These are phyloP conservation scores for Dalechampia spathulata DNA, from an alignment of 441 rosid genomes.

Conservation along the genomic window DNA sequence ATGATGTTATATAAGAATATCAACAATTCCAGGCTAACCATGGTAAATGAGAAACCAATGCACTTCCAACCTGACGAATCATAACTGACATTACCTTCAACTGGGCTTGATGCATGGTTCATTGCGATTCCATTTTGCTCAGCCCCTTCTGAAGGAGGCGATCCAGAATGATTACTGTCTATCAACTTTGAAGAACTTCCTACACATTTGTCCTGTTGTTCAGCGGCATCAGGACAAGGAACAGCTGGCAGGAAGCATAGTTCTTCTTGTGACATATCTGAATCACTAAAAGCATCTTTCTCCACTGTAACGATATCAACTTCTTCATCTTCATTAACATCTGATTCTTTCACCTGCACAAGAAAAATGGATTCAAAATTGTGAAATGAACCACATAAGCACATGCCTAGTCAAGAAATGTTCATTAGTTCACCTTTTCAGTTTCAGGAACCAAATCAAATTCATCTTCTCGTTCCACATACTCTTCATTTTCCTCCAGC, in stretches of 20 bases:
- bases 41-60: constrained; percentile 3
- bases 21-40: neutral
- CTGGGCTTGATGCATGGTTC: constrained; percentile 64
- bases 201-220: constrained; percentile 52
- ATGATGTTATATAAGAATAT: neutral
- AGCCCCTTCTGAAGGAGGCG: constrained; percentile 75
- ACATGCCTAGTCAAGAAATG: constrained; percentile 7
- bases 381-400: constrained; percentile 10
- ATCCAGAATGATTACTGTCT: constrained; percentile 61
- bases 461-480: constrained; percentile 93
- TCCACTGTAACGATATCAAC: constrained; percentile 85
- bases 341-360: constrained; percentile 69
- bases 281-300: constrained; percentile 85
- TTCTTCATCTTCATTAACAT: constrained; percentile 85
- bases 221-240: constrained; percentile 76
- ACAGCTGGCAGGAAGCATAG: constrained; percentile 82
- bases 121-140: constrained; percentile 60
- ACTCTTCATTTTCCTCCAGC: constrained; percentile 98
- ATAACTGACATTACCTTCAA: constrained; percentile 45
- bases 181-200: constrained; percentile 62
- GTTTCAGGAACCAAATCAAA: constrained; percentile 86
- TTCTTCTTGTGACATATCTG: constrained; percentile 93
- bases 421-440: constrained; percentile 58
- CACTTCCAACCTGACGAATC: neutral
- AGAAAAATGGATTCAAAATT: constrained; percentile 18